Percentiles rank a stretch among this genome's conserved stretches.
Evolutionary conservation across 1,284 basidiomycete species (phyloP).

Genomic region (Microbotryomycetes sp.): DNA sequence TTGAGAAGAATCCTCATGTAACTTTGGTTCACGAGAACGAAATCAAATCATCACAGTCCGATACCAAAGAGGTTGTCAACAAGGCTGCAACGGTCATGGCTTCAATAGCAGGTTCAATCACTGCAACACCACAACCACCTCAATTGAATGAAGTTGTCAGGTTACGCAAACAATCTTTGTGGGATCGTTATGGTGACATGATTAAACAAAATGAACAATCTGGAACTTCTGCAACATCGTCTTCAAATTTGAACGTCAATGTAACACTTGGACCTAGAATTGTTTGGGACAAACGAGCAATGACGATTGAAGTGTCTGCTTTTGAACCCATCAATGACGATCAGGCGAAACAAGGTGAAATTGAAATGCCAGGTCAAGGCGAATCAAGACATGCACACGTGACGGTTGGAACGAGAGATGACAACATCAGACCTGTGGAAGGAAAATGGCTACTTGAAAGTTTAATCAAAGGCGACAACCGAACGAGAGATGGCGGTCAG

Average conservation of each 20-base stretch:
- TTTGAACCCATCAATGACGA: conserved; percentile 1
- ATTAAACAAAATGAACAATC: conserved; percentile 36
- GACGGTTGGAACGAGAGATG: conserved; percentile 70
- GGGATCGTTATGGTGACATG: conserved; percentile 17
- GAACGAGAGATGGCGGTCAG: conserved; percentile 26
- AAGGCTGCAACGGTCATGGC: background rate
- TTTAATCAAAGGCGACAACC: conserved; percentile 49
- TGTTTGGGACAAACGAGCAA: conserved; percentile 70
- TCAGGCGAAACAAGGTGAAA: conserved; percentile 18
- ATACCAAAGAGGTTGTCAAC: background rate
- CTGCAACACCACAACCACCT: conserved; percentile 1
- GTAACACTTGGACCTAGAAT: conserved; percentile 53
- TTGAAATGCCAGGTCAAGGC: conserved; percentile 33
- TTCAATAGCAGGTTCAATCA: background rate
- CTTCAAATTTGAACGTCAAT: conserved; percentile 57
- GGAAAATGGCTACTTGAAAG: conserved; percentile 57
- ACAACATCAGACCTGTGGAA: conserved; percentile 61
- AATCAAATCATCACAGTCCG: conserved; percentile 42
- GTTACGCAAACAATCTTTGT: conserved; percentile 42
- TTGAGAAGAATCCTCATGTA: conserved; percentile 67
- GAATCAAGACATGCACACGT: conserved; percentile 53
- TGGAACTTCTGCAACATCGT: too few relatives aligned
- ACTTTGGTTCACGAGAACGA: conserved; percentile 72
- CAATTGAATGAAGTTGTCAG: background rate
- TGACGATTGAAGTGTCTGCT: conserved; percentile 54